Evolutionary conservation across 2,329 filamentous ascomycete species (phyloP).

Genomic region (Fusarium sp.): DNA sequence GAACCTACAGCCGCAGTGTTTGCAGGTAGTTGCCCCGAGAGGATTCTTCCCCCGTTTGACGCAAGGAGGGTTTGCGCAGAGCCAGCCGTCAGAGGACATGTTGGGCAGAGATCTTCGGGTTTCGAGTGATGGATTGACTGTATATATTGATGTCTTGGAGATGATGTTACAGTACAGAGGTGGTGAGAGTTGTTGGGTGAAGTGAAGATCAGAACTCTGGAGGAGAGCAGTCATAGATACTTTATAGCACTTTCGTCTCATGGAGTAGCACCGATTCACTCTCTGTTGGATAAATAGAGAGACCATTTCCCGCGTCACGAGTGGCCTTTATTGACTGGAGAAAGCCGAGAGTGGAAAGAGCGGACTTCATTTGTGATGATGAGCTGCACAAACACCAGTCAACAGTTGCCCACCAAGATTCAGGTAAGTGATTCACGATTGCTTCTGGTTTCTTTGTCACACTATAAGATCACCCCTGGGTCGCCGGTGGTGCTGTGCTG

Average conservation of each 20-base stretch:
- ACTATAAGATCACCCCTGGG: no score
- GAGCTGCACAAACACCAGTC: not conserved
- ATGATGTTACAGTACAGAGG: not conserved
- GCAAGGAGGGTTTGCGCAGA: not conserved
- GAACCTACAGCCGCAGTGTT: not conserved
- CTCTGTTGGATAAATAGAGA: not conserved
- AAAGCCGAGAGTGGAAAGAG: not conserved
- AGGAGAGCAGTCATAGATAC: no score
- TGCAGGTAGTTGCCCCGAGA: not conserved
- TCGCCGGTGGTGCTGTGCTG: no score
- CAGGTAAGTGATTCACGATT: not conserved
- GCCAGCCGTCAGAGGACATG: slow-evolving; percentile 1
- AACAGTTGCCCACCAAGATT: not conserved
- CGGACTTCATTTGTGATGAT: not conserved
- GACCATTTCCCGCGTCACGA: not conserved
- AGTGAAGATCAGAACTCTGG: no score
- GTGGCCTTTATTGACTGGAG: not conserved
- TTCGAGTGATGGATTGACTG: not conserved
- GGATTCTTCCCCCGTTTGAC: not conserved
- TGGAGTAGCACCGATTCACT: no score
- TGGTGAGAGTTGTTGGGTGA: no score
- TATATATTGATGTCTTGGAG: not conserved
- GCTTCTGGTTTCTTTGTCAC: no score
- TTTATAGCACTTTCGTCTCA: no score
- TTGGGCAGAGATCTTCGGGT: not conserved